Evolutionary conservation across 2,329 filamentous ascomycete species (phyloP).

Genomic region (Aspergillus sclerotialis): DNA sequence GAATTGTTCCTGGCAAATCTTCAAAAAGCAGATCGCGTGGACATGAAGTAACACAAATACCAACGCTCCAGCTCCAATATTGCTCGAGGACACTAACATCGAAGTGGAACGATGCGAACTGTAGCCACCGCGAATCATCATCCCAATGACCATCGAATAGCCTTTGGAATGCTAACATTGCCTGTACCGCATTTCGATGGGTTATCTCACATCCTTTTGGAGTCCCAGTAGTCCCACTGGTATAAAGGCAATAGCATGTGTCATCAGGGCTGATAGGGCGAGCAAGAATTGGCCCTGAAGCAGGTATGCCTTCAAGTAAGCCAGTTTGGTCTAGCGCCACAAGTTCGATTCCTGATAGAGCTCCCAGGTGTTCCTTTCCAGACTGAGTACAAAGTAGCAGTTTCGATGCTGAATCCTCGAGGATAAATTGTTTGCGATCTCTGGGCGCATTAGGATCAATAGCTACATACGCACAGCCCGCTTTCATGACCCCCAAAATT

Average conservation of each 20-base stretch:
- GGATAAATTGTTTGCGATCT: slow-evolving; percentile 69
- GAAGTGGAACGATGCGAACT: slow-evolving; percentile 92
- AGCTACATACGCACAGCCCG: slow-evolving; percentile 73
- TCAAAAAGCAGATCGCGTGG: slow-evolving; percentile 75
- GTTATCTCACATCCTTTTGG: slow-evolving; percentile 86
- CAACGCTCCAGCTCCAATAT: slow-evolving; percentile 92
- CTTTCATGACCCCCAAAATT: slow-evolving; percentile 74
- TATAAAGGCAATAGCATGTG: slow-evolving; percentile 9
- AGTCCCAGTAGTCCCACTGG: slow-evolving; percentile 76
- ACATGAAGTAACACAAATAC: slow-evolving; percentile 72
- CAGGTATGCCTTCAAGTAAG: slow-evolving; percentile 28
- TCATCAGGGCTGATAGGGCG: slow-evolving; percentile 34
- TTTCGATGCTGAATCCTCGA: slow-evolving; percentile 62
- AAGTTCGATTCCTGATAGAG: slow-evolving; percentile 30
- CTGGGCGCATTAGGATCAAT: slow-evolving; percentile 68
- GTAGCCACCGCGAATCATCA: slow-evolving; percentile 68
- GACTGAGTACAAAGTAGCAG: slow-evolving; percentile 54
- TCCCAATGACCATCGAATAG: slow-evolving; percentile 74
- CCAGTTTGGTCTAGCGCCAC: slow-evolving; percentile 41
- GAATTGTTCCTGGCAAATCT: slow-evolving; percentile 68
- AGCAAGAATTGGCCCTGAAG: slow-evolving; percentile 26
- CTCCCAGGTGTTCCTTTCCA: slow-evolving; percentile 33
- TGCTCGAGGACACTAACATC: slow-evolving; percentile 91
- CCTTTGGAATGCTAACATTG: slow-evolving; percentile 75
- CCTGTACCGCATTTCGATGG: slow-evolving; percentile 82